Evolutionary conservation across 345 rosid species (phyloP), one percentile per base, ranked within the genome.

Genomic region (Ceriops zippeliana): DNA sequence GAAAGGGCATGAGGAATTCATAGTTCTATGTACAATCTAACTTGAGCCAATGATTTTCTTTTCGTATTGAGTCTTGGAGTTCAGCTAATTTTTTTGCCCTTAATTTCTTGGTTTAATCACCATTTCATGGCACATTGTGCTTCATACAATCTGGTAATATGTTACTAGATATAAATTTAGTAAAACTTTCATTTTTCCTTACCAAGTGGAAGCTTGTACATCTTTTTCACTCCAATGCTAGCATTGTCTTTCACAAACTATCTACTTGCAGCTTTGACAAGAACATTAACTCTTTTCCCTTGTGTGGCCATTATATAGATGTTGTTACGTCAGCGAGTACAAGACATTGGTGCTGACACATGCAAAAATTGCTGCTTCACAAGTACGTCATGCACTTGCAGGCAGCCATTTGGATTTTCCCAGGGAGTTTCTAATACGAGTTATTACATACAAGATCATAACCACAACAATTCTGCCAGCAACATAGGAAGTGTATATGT

Each of bases 301-400:
- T 27, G 20, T 75, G 68, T 73, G 47, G 62, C 73, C 67, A 52
- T 69, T 30, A n/a, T 80, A 73, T 77, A 91, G 97, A 95, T 87
- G 96, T 97, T 95, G 65, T 85, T 95, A 68, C 88, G 87, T 80
- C 96, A 88, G 73, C 83, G 89, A 80, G 96, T 95, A 69, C 96
- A 88, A 71, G 96, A 91, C 82, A 83, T 87, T 73, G 90, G 84
- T 75, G 96, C 89, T 42, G 88, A 89, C 76, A 85, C 97, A 21
- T 91, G 97, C 89, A 91, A 84, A 83, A 86, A 73, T 52, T 91
- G 96, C 82, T 89, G 87, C 81, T 83, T 79, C 56, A 73, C 86
- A 62, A 93, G 80, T 75, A 73, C 75, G 79, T 83, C 86, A 68
- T 93, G 99, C 71, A 83, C 89, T 54, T 95, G 99, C 83, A 85